Base-by-base conservation (phyloP, 2,329 filamentous ascomycete genomes). In the Fusarium sp. region DNA sequence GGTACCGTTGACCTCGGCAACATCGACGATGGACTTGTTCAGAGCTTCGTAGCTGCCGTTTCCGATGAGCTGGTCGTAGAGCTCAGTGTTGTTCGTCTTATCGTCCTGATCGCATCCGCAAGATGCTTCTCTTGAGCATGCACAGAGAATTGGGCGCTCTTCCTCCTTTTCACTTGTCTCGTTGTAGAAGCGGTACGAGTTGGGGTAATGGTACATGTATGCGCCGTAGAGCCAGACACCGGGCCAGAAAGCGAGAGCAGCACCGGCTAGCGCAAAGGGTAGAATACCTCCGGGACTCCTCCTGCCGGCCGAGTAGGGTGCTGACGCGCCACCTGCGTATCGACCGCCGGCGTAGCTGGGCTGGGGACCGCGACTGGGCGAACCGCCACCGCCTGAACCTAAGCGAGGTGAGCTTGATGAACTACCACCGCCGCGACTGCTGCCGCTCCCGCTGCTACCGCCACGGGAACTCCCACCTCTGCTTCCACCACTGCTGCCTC, bases 161-260 rank as follows among this genome's bases (percentile, higher is more conserved):
- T 82, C 80, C 7, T 80, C 72, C 44, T 72, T 53, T 42, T 83
- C 77, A 30, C 81, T 85, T 11, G 83, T 82, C 28, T 72, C 59
- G 77, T 89, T 89, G 80, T 83, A 79, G 78, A 81, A 87, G 50
- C 40, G 65, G 76, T 85, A 83, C 26, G 77, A 71, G 76, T 86
- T 46, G 20, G 70, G 41, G 77, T 81, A 62, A 66, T 86, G 75
- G 76, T 89, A 92, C 46, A 86, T 80, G 76, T 91, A 91, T 2
- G 87, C 86, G 66, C 86, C 85, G 72, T 86, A 87, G 10, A 89
- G 80, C 88, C 90, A 93, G 37, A 87, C 62, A 5, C 88, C 89
- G 1, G 89, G 87, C 84, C 90, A 90, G 77, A 91, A 85, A 23
- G 82, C 81, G 11, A 91, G 74, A 3, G 81, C 78, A 12, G 79